Base-by-base conservation (phyloP, 2,329 filamentous ascomycete species). In the Penicillium rolfsii region DNA sequence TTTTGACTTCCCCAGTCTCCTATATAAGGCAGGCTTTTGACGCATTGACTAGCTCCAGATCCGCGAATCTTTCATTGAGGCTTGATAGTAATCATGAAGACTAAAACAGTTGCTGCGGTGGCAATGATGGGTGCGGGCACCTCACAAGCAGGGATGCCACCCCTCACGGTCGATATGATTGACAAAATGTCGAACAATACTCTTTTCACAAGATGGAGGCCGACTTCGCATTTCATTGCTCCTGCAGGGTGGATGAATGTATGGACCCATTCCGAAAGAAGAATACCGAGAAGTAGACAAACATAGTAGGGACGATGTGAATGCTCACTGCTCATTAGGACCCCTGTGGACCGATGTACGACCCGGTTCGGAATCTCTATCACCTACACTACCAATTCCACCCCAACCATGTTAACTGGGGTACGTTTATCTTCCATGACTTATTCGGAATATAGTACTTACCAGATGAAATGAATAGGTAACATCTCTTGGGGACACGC, bases 181-280 rank as follows among this genome's bases (percentile, higher is more conserved):
- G 56, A 65, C 50, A 59, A 58, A 14, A 61, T 65, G 63, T 58
- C 53, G 5, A 65, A 65, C 16, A 63, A 63, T n/a, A 65, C 38
- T n/a, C 49, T 64, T n/a, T 64, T 64, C 22, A 58, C 56, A 1
- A 40, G 63, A 6, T 64, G 63, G 63, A 58, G 63, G 38, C 60
- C 63, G 14, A 55, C 55, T 33, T 63, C 63, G 40, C 63, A 64
- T 59, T 64, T 64, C 11, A 60, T 64, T 48, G 63, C 63, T 6
- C 63, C 63, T 4, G 50, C 63, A 14, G 63, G 63, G 12, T 64
- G 63, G 63, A 64, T 64, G 63, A 64, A 64, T 55, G 63, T 64
- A 53, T 16, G 58, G 4, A 16, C 35, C n/a, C 3, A 7, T 41
- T 19, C 12, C 24, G 3, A 43, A 11, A 4, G 1, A 28, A 8